These are phyloP conservation scores for Tetrahymena thermophila DNA, from an alignment of 73 alveolate genomes.

Conservation along the genomic window DNA sequence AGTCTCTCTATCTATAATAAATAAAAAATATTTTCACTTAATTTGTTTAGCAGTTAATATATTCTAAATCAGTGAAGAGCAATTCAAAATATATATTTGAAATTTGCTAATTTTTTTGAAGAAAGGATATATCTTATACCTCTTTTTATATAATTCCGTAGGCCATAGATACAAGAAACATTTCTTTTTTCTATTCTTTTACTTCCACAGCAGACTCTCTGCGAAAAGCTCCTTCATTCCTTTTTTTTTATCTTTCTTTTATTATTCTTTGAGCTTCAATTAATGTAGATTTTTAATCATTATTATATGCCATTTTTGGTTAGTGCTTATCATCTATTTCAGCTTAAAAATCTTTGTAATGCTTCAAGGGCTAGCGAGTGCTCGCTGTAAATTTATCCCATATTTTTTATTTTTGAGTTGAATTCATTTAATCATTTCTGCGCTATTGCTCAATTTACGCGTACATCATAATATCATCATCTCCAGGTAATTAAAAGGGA, in stretches of 20 bases:
- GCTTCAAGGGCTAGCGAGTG: not conserved
- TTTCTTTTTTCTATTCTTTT: slow-evolving; percentile 36
- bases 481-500: not conserved
- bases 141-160: slow-evolving; percentile 42
- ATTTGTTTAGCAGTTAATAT: not conserved
- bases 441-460: not conserved
- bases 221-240: slow-evolving; percentile 13
- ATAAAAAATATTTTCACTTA: not conserved
- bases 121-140: not conserved
- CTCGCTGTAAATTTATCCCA: not conserved
- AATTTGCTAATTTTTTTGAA: not conserved
- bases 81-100: not conserved
- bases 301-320: not conserved
- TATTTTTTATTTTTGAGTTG: not conserved
- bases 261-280: slow-evolving; percentile 21
- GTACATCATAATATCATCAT: not conserved
- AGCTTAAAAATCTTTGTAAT: not conserved
- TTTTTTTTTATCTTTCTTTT: slow-evolving; percentile 18
- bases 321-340: not conserved
- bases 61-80: not conserved
- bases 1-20: slow-evolving; percentile 2
- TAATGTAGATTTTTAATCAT: not conserved
- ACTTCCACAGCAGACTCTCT: slow-evolving; percentile 35
- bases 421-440: not conserved
- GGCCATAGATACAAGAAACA: slow-evolving; percentile 38